Conservation (phyloP, 371 early-diverging fungal species). For the Mortierella polycephala region DNA sequence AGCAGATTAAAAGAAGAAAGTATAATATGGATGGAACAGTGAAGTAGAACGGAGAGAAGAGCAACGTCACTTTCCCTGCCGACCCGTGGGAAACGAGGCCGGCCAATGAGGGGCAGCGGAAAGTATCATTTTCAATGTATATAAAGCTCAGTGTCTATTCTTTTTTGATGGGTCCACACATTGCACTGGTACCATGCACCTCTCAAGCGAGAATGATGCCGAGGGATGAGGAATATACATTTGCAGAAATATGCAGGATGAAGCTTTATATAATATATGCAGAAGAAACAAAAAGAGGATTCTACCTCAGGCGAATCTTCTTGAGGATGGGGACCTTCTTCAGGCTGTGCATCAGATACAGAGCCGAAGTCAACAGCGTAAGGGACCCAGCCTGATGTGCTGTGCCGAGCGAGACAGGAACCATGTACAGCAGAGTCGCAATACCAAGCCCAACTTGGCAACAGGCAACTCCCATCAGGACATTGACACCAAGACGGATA, state of each 20-base stretch:
- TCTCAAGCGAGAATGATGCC: too few species aligned
- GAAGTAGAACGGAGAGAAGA: too few species aligned
- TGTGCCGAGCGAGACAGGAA: slow-evolving; percentile 93
- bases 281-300: too few species aligned
- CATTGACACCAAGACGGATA: slow-evolving; percentile 74
- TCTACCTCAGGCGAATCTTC: slow-evolving; percentile 38
- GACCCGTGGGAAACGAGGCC: slow-evolving; percentile 7
- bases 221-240: too few species aligned
- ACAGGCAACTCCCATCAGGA: slow-evolving; percentile 78
- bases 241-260: too few species aligned
- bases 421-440: slow-evolving; percentile 90
- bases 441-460: slow-evolving; percentile 92
- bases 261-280: neutral
- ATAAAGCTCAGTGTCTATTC: neutral
- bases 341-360: slow-evolving; percentile 85
- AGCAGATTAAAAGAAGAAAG: neutral
- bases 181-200: too few species aligned
- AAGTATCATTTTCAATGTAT: neutral
- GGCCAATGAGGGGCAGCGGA: slow-evolving; percentile 6
- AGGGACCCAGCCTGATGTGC: slow-evolving; percentile 96
- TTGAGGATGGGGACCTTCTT: slow-evolving; percentile 64
- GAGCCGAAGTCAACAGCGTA: slow-evolving; percentile 82
- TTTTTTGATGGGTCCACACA: too few species aligned
- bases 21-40: too few species aligned
- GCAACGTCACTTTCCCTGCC: neutral